These are phyloP conservation scores for Pseudozyma flocculosa DNA, from an alignment of 1,284 basidiomycete species.

Conservation along the genomic window DNA sequence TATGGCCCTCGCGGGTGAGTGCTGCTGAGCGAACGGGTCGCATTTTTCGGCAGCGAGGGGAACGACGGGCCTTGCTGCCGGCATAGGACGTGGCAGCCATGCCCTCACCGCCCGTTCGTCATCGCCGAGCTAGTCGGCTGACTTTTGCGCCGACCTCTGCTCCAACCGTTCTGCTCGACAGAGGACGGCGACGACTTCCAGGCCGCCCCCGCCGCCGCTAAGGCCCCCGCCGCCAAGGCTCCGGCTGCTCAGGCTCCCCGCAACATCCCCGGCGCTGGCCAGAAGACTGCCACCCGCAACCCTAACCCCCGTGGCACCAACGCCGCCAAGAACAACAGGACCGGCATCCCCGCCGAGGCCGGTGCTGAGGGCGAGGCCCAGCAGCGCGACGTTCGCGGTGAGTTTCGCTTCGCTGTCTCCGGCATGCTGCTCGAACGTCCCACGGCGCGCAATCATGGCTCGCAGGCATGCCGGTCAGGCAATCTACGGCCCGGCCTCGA, in stretches of 20 bases:
- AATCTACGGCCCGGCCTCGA: no score
- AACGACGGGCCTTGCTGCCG: no score
- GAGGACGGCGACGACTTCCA: slow-evolving; percentile 47
- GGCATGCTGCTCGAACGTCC: no score
- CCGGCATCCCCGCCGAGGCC: slow-evolving; percentile 22
- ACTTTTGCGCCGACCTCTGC: no score
- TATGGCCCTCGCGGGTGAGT: slow-evolving; percentile 54
- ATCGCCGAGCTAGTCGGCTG: no score
- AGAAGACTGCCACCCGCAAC: slow-evolving; percentile 6
- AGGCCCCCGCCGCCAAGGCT: slow-evolving; percentile 45
- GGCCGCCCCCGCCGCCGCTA: slow-evolving; percentile 38
- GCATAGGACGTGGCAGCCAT: background rate
- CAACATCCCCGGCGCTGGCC: slow-evolving; percentile 49
- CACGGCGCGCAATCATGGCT: no score
- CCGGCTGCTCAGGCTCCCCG: slow-evolving; percentile 39
- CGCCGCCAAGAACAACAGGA: background rate
- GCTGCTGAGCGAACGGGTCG: no score
- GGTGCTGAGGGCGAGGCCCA: slow-evolving; percentile 26
- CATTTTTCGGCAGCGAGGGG: no score
- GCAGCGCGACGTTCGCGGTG: slow-evolving; percentile 30
- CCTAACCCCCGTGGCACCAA: background rate
- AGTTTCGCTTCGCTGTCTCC: slow-evolving; percentile 13
- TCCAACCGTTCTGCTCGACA: no score
- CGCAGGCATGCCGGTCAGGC: no score
- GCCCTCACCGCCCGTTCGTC: background rate